These are phyloP conservation scores for Tulasnella sp. DNA, from an alignment of 768 basidiomycete species.

Conservation along the genomic window DNA sequence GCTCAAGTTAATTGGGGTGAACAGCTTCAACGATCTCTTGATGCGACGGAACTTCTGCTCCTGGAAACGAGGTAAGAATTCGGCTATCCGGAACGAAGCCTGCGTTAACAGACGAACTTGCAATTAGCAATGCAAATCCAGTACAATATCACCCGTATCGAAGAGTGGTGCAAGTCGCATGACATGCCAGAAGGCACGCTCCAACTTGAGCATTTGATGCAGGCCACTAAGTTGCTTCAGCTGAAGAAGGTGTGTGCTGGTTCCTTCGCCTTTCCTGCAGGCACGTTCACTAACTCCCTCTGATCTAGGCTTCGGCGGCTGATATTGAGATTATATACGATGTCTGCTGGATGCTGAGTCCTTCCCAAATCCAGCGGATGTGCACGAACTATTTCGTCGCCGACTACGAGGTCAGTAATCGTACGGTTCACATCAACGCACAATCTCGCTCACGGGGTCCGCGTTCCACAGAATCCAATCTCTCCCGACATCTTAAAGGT, in stretches of 20 bases:
- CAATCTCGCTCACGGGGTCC: background rate
- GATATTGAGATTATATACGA: conserved; percentile 99
- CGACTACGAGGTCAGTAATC: conserved; percentile 75
- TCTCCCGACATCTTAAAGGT: conserved; percentile 95
- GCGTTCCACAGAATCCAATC: conserved; percentile 65
- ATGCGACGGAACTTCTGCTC: conserved; percentile 99
- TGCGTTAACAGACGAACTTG: background rate
- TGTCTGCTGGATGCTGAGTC: conserved; percentile 99
- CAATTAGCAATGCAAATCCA: conserved; percentile 96
- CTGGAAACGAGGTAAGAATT: conserved; percentile 86
- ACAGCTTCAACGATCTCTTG: conserved; percentile 94
- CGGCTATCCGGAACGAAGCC: background rate
- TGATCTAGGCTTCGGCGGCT: conserved; percentile 64
- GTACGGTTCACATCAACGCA: background rate
- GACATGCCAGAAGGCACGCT: conserved; percentile 98
- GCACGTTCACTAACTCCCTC: background rate
- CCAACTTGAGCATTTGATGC: conserved; percentile 98
- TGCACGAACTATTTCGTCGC: conserved; percentile 98
- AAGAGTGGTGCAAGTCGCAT: conserved; percentile 99
- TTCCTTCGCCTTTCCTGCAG: conserved; percentile 9
- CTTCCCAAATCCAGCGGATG: conserved; percentile 98
- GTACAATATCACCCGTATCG: conserved; percentile 95
- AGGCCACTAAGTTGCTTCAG: conserved; percentile 95
- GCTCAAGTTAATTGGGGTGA: conserved; percentile 89
- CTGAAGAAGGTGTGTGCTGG: conserved; percentile 70